phyloP scores from a whole-genome alignment of 2,329 filamentous ascomycete species.

The Colletotrichum sp. region DNA sequence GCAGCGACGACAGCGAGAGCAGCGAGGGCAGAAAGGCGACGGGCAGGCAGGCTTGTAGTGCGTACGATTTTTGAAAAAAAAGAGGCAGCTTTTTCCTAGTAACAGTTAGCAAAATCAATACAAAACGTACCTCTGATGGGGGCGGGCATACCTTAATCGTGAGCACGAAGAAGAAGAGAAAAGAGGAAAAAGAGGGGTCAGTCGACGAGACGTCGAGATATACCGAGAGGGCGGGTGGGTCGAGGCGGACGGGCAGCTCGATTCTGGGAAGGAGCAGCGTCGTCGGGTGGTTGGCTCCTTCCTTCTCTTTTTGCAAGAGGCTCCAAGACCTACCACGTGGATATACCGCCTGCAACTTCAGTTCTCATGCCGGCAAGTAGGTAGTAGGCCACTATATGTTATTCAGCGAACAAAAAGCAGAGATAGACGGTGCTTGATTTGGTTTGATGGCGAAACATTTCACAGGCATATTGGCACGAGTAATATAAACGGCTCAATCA shows the following conservation, averaged over 20 bases:
- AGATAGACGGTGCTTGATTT: no score
- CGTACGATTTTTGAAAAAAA: neutral
- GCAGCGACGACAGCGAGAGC: no score
- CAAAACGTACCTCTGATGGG: neutral
- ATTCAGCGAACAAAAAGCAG: no score
- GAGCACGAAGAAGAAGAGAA: neutral
- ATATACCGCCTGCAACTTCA: no score
- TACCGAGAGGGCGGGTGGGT: neutral
- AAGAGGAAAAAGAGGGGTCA: neutral
- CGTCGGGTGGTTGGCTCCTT: neutral
- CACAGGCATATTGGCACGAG: no score
- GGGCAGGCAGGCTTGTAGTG: no score
- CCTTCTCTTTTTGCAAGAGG: neutral
- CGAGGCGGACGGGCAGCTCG: neutral
- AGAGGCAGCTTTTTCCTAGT: accelerated
- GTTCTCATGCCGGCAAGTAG: no score
- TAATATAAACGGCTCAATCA: no score
- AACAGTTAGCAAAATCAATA: neutral
- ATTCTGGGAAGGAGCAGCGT: neutral
- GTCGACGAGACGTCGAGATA: neutral
- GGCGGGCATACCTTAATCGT: neutral
- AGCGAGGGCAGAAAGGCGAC: no score
- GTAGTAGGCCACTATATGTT: no score
- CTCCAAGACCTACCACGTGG: neutral
- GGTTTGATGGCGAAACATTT: no score